Conservation (phyloP, 148 eudicot species). For the Simmondsia chinensis region DNA sequence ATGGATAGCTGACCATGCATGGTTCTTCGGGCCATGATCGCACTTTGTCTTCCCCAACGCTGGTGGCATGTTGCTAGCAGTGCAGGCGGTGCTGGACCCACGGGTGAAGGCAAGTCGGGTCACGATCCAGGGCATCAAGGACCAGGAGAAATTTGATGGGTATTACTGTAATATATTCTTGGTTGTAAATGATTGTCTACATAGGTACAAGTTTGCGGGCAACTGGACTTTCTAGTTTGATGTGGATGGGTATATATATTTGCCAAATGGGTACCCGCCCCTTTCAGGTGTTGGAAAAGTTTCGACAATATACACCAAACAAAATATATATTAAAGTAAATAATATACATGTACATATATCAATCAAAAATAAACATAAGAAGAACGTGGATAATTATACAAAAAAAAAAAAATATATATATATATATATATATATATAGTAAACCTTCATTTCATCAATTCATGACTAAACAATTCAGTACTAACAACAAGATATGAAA, state of each 20-base stretch:
- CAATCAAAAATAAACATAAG: no score
- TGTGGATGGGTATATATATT: slow-evolving; percentile 48
- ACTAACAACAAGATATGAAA: no score
- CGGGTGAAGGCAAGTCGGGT: slow-evolving; percentile 42
- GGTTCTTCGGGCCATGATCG: slow-evolving; percentile 37
- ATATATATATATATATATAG: no score
- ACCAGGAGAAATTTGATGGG: slow-evolving; percentile 41
- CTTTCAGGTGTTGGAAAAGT: no score
- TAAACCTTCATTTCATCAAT: no score
- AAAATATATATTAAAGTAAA: no score
- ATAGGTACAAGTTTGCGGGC: slow-evolving; percentile 29
- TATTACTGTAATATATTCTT: slow-evolving; percentile 56
- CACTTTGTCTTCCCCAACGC: slow-evolving; percentile 59
- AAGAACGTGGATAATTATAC: no score
- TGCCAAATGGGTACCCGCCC: slow-evolving; percentile 36
- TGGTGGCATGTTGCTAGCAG: slow-evolving; percentile 38
- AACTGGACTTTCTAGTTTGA: slow-evolving; percentile 55
- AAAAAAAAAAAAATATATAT: no score
- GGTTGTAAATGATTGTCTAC: slow-evolving; percentile 55
- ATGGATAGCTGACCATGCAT: slow-evolving; percentile 55
- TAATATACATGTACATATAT: no score
- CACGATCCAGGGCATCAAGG: slow-evolving; percentile 45
- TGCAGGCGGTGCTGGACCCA: slow-evolving; percentile 40
- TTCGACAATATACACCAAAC: no score
- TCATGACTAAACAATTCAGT: no score